Conservation (phyloP, 2,329 filamentous ascomycete genomes). For the Microcyclosporella mali region DNA sequence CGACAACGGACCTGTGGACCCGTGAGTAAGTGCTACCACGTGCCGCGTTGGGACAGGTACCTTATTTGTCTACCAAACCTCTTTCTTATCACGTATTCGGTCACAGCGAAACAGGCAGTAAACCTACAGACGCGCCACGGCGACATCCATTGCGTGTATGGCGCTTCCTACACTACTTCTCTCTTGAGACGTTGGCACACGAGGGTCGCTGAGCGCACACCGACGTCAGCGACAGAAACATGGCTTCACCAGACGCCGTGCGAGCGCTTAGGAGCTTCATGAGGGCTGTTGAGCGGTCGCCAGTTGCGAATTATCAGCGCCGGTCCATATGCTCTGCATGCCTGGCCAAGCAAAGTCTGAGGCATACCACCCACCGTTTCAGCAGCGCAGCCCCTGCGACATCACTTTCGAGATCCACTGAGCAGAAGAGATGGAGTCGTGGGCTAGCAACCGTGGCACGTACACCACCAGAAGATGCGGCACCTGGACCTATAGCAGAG, state of each 20-base stretch:
- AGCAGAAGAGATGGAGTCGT: background rate
- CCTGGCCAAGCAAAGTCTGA: slow-evolving; percentile 11
- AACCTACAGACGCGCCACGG: no score
- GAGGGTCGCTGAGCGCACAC: no score
- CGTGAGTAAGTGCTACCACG: no score
- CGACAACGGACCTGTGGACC: no score
- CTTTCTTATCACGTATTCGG: no score
- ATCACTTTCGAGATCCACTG: background rate
- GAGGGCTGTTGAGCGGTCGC: slow-evolving; percentile 8
- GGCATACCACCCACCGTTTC: background rate
- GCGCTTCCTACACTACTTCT: no score
- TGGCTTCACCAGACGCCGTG: slow-evolving; percentile 22
- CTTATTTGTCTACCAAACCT: no score
- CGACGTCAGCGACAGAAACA: slow-evolving; percentile 4
- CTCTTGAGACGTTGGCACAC: no score
- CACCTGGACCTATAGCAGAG: slow-evolving; percentile 71
- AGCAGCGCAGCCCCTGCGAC: background rate
- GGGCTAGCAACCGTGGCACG: background rate
- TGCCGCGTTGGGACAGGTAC: no score
- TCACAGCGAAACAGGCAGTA: no score
- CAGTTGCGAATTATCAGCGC: slow-evolving; percentile 15
- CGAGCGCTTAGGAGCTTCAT: slow-evolving; percentile 21
- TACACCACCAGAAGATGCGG: background rate
- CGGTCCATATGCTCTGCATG: slow-evolving; percentile 22
- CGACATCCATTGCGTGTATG: no score